A percentile compares a stretch with the other conserved stretches of the same genome.
Evolutionary conservation across 139 green algal species (phyloP).

Genomic region (Picochlorum costavermella): DNA sequence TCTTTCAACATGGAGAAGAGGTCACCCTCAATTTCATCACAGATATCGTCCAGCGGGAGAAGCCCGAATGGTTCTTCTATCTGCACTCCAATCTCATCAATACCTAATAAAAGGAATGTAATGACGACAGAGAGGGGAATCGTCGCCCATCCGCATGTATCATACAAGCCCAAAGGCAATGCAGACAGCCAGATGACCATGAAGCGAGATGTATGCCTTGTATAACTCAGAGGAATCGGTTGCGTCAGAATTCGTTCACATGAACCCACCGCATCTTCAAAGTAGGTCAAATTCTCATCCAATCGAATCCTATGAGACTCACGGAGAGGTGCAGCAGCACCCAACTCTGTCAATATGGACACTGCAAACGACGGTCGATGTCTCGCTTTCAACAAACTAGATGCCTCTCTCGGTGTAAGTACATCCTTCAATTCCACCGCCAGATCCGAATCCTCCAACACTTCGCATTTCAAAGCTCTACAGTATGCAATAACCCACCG

Average conservation of each 20-base stretch:
- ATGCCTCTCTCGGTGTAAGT: conserved; percentile 21
- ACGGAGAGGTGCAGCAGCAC: not conserved
- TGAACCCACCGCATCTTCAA: conserved; percentile 53
- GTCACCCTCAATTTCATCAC: conserved; percentile 23
- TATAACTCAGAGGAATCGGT: conserved; percentile 70
- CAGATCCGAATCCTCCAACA: conserved; percentile 5
- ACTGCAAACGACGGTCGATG: conserved; percentile 33
- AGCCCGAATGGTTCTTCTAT: conserved; percentile 50
- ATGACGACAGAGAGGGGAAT: conserved; percentile 46
- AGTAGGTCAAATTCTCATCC: conserved; percentile 56
- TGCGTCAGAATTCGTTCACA: conserved; percentile 70
- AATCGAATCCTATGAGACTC: conserved; percentile 26
- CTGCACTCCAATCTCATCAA: conserved; percentile 75
- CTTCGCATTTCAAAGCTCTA: conserved; percentile 18
- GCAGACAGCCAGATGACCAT: conserved; percentile 47
- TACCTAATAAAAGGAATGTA: conserved; percentile 68
- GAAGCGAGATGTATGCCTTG: conserved; percentile 68
- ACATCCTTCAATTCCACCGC: conserved; percentile 18
- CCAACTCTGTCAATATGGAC: conserved; percentile 19
- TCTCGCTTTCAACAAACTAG: conserved; percentile 5
- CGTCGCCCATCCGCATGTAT: conserved; percentile 46
- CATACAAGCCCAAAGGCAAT: conserved; percentile 43
- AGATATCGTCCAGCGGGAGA: conserved; percentile 31
- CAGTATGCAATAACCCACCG: conserved; percentile 33
- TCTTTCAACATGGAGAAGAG: conserved; percentile 15